Evolutionary conservation across 495 filamentous ascomycete species (phyloP), one percentile per base, ranked within the genome.

Genomic region (Bathelium albidoporum): DNA sequence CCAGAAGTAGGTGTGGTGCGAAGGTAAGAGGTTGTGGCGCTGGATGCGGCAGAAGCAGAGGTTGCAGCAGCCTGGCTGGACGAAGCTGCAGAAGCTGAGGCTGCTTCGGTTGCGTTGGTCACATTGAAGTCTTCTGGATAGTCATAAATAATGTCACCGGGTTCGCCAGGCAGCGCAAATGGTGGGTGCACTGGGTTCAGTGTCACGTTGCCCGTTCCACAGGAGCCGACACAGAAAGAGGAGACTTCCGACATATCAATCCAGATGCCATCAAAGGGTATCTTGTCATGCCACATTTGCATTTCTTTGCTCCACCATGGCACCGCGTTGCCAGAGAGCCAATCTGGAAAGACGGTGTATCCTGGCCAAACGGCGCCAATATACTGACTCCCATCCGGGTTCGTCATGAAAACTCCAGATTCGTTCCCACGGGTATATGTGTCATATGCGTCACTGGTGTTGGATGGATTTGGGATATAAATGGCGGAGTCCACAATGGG

Each of bases 401-500:
- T 85, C 55, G 81, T 83, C 41, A 93, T 69, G 65, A 86, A 86
- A 14, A 85, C 78, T 53, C 84, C 80, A 24, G 79, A 76, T 14
- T 79, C 80, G 29, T 88, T 76, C 18, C 90, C 90, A 5, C 87
- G 81, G 24, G 82, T 80, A 69, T 86, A 94, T 2, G 84, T 77
- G 3, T 81, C 75, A 70, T 94, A 86, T 71, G 82, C 82, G 74
- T 95, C 90, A 45, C 78, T 85, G 0, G 79, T 77, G 66, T 94
- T 88, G 18, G 81, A 74, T 2, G 88, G 88, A 59, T 69, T 65
- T 24, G 65, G 67, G 29, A 84, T 81, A 66, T 91, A 92, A 34
- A 92, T 82, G 4, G 88, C 90, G 2, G 87, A 81, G 70, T 95
- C 90, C n/a, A 96, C 81, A 55, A 96, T 94, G 0, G 89, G 89